Percentiles rank a stretch among this genome's conserved stretches.
Conservation (phyloP, 768 basidiomycete genomes). For the Scleroderma citrinum region DNA sequence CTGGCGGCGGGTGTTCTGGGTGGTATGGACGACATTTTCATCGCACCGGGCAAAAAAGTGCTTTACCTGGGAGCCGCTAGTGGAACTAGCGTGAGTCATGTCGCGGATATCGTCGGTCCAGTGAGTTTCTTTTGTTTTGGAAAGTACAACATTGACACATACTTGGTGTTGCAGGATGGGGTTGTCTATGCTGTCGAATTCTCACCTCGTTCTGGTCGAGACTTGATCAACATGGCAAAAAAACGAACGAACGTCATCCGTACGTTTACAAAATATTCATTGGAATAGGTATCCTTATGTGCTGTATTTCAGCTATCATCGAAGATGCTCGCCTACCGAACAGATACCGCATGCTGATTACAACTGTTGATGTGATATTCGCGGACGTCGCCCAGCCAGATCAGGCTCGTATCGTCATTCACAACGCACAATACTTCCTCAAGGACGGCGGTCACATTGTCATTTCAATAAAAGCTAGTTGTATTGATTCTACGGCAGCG, state of each 20-base stretch:
- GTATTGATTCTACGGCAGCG: slow-evolving; percentile 93
- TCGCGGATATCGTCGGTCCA: slow-evolving; percentile 97
- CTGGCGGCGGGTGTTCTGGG: slow-evolving; percentile 94
- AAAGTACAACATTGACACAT: slow-evolving; percentile 3
- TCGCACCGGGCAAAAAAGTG: slow-evolving; percentile 92
- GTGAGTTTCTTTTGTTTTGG: slow-evolving; percentile 39
- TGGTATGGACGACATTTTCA: slow-evolving; percentile 90
- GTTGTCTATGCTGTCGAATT: slow-evolving; percentile 99
- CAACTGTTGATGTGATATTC: slow-evolving; percentile 95
- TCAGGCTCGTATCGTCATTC: slow-evolving; percentile 92
- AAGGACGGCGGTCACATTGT: slow-evolving; percentile 90
- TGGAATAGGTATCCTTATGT: slow-evolving; percentile 1
- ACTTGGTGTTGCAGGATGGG: slow-evolving; percentile 58
- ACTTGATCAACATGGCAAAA: slow-evolving; percentile 98
- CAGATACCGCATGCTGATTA: slow-evolving; percentile 95
- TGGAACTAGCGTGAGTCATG: slow-evolving; percentile 97
- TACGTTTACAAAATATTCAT: slow-evolving; percentile 35
- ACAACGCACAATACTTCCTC: slow-evolving; percentile 93
- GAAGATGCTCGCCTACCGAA: slow-evolving; percentile 97
- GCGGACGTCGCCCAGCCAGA: slow-evolving; percentile 98
- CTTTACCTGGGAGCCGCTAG: slow-evolving; percentile 97
- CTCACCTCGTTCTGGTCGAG: slow-evolving; percentile 92
- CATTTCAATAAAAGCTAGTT: slow-evolving; percentile 98
- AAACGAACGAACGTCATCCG: slow-evolving; percentile 99
- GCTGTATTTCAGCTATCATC: slow-evolving; percentile 64